Percentiles rank a stretch among this genome's conserved stretches.
phyloP scores from a whole-genome alignment of 257 asterid species.

The Rauvolfia tetraphylla region DNA sequence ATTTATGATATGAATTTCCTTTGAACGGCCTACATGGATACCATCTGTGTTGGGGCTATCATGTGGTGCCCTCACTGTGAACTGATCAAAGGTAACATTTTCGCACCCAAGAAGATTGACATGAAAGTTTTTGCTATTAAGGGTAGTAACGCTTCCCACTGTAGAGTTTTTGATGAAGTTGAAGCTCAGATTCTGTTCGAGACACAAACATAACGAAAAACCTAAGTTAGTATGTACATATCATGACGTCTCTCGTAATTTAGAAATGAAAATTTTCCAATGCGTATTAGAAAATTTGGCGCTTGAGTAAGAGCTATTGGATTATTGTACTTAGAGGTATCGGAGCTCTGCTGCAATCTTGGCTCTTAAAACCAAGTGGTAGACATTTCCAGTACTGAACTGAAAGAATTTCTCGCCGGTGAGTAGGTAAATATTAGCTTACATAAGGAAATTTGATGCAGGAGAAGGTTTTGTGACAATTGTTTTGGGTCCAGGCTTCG shows the following conservation, averaged over 20 bases:
- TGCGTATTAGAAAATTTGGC: no score
- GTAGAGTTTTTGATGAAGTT: background rate
- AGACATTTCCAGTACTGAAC: no score
- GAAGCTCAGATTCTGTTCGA: background rate
- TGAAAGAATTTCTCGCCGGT: no score
- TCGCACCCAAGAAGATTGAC: background rate
- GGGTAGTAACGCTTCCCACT: background rate
- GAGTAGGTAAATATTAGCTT: background rate
- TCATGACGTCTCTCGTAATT: no score
- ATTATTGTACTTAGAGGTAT: no score
- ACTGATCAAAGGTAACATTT: background rate
- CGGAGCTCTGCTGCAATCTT: no score
- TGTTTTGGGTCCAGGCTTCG: background rate
- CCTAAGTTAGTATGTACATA: background rate
- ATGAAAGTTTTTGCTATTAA: background rate
- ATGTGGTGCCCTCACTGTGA: background rate
- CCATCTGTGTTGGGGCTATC: slow-evolving; percentile 4
- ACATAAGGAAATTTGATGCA: background rate
- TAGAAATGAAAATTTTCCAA: no score
- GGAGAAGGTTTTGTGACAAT: background rate
- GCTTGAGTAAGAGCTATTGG: no score
- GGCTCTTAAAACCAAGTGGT: no score
- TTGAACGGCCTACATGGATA: background rate
- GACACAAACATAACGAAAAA: background rate
- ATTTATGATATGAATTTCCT: background rate